Evolutionary conservation across 1,284 basidiomycete genomes (phyloP).

Genomic region (Trichosporon inkin): DNA sequence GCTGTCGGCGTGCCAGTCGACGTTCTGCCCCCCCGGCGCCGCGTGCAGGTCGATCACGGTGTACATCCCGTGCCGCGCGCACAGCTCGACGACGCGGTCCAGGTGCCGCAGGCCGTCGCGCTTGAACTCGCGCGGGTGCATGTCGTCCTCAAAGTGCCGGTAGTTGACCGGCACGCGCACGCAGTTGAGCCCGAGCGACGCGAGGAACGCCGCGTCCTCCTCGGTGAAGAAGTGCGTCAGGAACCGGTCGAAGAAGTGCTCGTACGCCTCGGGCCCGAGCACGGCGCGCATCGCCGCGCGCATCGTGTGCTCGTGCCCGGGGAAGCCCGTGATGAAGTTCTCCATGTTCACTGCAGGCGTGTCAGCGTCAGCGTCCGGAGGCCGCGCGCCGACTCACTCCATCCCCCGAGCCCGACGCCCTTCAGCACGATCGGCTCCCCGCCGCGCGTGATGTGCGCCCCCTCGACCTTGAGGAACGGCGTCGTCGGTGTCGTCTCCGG

Average conservation of each 20-base stretch:
- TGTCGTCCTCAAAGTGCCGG: conserved; percentile 38
- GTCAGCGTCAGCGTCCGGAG: not conserved
- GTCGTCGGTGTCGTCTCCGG: not conserved
- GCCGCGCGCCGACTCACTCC: conserved; percentile 30
- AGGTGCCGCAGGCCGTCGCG: conserved; percentile 36
- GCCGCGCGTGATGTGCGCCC: conserved; percentile 25
- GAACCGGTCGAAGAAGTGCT: conserved; percentile 72
- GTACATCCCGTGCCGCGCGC: conserved; percentile 46
- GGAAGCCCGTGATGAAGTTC: conserved; percentile 47
- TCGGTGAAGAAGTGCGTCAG: conserved; percentile 64
- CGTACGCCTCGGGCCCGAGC: conserved; percentile 63
- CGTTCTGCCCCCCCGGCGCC: conserved; percentile 47
- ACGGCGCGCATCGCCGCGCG: conserved; percentile 63
- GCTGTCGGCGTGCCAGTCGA: conserved; percentile 48
- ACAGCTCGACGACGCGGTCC: conserved; percentile 40
- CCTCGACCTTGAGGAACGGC: conserved; percentile 15
- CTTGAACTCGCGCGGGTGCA: conserved; percentile 38
- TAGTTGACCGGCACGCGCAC: conserved; percentile 53
- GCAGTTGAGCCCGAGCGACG: conserved; percentile 62
- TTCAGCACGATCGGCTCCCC: conserved; percentile 39
- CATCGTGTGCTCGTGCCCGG: conserved; percentile 55
- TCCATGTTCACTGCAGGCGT: conserved; percentile 48
- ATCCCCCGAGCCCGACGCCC: conserved; percentile 46
- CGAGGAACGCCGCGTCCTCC: conserved; percentile 63
- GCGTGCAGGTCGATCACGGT: conserved; percentile 49